Evolutionary conservation across 192 early-diverging fungal species (phyloP), one percentile per base, ranked within the genome.

Genomic region (Kickxella alabastrina): DNA sequence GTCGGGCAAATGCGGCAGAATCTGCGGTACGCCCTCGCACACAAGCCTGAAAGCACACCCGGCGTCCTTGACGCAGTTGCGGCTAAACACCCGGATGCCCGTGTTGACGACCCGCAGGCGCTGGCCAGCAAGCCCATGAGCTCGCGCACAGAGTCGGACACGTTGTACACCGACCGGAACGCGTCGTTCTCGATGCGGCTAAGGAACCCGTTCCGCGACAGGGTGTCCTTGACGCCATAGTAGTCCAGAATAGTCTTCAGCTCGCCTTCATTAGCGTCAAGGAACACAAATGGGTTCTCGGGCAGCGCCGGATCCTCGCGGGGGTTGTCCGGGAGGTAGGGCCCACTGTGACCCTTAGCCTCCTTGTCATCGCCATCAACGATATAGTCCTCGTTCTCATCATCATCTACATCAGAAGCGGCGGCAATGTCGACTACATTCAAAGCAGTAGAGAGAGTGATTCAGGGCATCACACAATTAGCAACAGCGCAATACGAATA

Each of bases 201-300:
- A 36, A 99, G 79, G 60, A 94, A 92, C 28, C 88, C 89, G 54
- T 83, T 80, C 24, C 65, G 65, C 14, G 92, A 91, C 78, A 99
- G 93, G 7, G 74, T 56, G 24, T 73, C 50, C 9, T 68, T 65
- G 29, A 99, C 65, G 13, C 88, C 91, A 68, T 91, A 99, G 54
- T 85, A 90, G 27, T 80, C 59, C 57, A 78, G 71, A 43, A 92
- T 80, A 12, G 69, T 44, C 48, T 77, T 37, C 2, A 94, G 67
- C 62, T 88, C 87, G 17, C 68, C 54, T 39, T 81, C 75, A 13
- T 73, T 72, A 18, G 78, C 53, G 12, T 75, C 60, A 48, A 97
- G 49, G 72, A 96, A 91, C 41, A 90, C 72, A 77, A 97, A 97
- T 8, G 93, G 92, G 44, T 87, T 85, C 68, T 98, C 96, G 41